A percentile compares a stretch with the other conserved stretches of the same genome.
Evolutionary conservation across 495 filamentous ascomycete species (phyloP).

Genomic region (Penicillium coprophilum): DNA sequence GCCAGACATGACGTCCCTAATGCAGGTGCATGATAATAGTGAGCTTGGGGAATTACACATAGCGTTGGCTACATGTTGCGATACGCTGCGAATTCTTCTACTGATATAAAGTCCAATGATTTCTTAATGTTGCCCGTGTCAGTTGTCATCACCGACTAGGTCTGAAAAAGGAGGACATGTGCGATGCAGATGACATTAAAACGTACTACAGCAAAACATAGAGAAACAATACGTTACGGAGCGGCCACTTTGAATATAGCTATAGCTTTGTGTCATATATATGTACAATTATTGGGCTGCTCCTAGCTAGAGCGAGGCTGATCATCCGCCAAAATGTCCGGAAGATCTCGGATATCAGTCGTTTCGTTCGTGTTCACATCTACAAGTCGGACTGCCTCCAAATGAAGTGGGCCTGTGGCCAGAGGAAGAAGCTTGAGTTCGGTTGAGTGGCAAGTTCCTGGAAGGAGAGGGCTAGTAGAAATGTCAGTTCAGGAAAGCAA

Average conservation of each 20-base stretch:
- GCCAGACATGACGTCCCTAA: no score
- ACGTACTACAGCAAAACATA: neutral
- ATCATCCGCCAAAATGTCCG: slow-evolving; percentile 63
- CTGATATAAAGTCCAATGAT: no score
- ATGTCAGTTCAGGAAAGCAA: slow-evolving; percentile 12
- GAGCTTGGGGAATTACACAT: no score
- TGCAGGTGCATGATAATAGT: no score
- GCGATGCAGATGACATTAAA: neutral
- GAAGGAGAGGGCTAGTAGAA: slow-evolving; percentile 58
- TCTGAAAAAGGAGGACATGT: no score
- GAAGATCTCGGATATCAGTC: slow-evolving; percentile 78
- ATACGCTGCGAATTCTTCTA: no score
- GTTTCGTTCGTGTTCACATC: slow-evolving; percentile 80
- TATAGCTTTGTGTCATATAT: slow-evolving; percentile 5
- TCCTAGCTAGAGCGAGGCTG: slow-evolving; percentile 21
- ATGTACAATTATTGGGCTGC: slow-evolving; percentile 2
- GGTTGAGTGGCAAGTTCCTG: slow-evolving; percentile 75
- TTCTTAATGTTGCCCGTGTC: no score
- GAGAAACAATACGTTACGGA: neutral
- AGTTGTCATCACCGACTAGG: no score
- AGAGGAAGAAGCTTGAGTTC: slow-evolving; percentile 80
- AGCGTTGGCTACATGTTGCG: no score
- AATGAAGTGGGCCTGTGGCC: slow-evolving; percentile 66
- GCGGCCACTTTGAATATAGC: neutral
- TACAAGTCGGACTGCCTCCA: slow-evolving; percentile 80